A percentile compares a stretch with the other conserved stretches of the same genome.
These are phyloP conservation scores for Thermochaetoides dissita DNA, from an alignment of 2,329 filamentous ascomycete genomes.

Conservation along the genomic window DNA sequence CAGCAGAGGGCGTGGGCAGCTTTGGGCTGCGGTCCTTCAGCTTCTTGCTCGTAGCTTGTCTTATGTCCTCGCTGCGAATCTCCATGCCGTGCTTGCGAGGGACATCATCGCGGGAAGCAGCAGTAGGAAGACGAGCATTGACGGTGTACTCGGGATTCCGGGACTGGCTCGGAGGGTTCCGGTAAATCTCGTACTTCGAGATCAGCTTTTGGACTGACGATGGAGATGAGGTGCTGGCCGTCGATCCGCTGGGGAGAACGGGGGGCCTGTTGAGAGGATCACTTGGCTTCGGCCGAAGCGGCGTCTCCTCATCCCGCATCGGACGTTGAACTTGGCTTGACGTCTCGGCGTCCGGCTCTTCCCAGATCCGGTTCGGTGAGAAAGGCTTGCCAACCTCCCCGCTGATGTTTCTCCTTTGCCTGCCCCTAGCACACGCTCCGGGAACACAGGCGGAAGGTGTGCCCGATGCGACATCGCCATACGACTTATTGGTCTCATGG, in stretches of 20 bases:
- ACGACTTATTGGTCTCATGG: slow-evolving; percentile 21
- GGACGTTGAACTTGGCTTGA: slow-evolving; percentile 15
- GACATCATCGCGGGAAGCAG: slow-evolving; percentile 26
- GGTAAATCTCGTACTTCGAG: slow-evolving; percentile 52
- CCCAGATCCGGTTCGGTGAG: slow-evolving; percentile 72
- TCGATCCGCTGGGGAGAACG: slow-evolving; percentile 33
- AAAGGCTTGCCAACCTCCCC: slow-evolving; percentile 54
- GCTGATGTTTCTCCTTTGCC: slow-evolving; percentile 55
- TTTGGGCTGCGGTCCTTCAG: slow-evolving; percentile 75
- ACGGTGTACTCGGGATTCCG: slow-evolving; percentile 66
- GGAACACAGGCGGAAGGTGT: slow-evolving; percentile 19
- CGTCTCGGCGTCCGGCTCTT: slow-evolving; percentile 55
- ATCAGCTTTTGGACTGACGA: slow-evolving; percentile 26
- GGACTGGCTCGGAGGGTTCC: slow-evolving; percentile 70
- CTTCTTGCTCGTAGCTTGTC: slow-evolving; percentile 78
- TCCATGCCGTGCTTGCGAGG: slow-evolving; percentile 67
- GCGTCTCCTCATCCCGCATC: slow-evolving; percentile 20
- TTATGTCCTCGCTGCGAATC: slow-evolving; percentile 74
- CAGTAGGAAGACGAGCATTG: slow-evolving; percentile 32
- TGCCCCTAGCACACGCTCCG: slow-evolving; percentile 44
- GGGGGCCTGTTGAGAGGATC: slow-evolving; percentile 53
- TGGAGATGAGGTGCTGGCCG: slow-evolving; percentile 20
- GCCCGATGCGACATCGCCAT: slow-evolving; percentile 25
- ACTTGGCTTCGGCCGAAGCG: slow-evolving; percentile 44
- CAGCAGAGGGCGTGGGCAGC: slow-evolving; percentile 75